Conservation (phyloP, 352 stramenopile species). For the Phytophthora tentaculata region DNA sequence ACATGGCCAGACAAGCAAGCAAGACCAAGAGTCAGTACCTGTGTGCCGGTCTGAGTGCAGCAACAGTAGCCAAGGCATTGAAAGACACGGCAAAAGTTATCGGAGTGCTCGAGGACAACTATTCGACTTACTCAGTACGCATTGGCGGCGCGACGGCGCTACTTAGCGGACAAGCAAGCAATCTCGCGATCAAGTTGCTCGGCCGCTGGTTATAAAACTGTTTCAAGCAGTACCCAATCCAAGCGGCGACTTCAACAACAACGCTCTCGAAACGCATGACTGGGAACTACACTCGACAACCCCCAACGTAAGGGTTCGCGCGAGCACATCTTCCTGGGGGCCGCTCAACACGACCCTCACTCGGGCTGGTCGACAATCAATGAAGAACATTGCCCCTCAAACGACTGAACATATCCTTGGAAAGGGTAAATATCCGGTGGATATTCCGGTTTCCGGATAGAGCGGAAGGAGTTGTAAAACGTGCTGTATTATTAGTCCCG, state of each 20-base stretch:
- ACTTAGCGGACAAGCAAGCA: conserved; percentile 4
- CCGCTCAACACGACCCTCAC: conserved; percentile 19
- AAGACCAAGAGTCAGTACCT: background rate
- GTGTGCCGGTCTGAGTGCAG: background rate
- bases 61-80: background rate
- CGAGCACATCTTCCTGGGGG: conserved; percentile 17
- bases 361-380: conserved; percentile 3
- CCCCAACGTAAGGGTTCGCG: background rate
- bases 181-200: conserved; percentile 3
- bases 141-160: conserved; percentile 7
- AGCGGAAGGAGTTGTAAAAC: too few relatives aligned
- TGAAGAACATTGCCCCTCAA: conserved; percentile 5
- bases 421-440: too few relatives aligned
- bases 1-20: background rate
- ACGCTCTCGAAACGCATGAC: conserved; percentile 8
- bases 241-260: conserved; percentile 2
- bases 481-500: too few relatives aligned
- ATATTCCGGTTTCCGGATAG: too few relatives aligned
- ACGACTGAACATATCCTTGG: conserved; percentile 20
- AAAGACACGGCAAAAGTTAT: conserved; percentile 1
- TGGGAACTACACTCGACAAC: background rate
- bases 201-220: conserved; percentile 15
- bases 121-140: conserved; percentile 7
- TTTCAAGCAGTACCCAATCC: conserved; percentile 17
- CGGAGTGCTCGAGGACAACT: conserved; percentile 9